Percentiles rank a stretch among this genome's conserved stretches.
These are phyloP conservation scores for Leavenworthia alabamica DNA, from an alignment of 345 rosid genomes.

Conservation along the genomic window DNA sequence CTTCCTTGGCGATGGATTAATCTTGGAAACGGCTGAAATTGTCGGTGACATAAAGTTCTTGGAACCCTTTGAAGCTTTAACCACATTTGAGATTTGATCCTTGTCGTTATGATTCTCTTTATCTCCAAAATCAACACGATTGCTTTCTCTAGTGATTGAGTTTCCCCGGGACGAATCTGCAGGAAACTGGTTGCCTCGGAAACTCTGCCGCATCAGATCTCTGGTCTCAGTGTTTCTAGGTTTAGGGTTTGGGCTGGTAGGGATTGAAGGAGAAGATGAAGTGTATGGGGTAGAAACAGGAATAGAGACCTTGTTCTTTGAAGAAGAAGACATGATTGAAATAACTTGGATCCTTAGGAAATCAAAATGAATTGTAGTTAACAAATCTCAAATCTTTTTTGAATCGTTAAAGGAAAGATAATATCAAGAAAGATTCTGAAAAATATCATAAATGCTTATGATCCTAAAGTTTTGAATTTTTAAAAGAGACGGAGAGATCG, in stretches of 20 bases:
- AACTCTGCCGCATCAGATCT: constrained; percentile 67
- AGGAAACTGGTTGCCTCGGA: constrained; percentile 45
- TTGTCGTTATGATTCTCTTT: constrained; percentile 50
- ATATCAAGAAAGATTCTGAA: constrained; percentile 21
- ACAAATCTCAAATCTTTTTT: not conserved
- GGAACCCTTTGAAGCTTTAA: constrained; percentile 39
- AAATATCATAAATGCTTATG: constrained; percentile 9
- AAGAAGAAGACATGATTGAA: constrained; percentile 30
- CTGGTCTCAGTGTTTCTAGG: constrained; percentile 48
- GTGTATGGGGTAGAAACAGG: not conserved
- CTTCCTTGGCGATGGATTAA: constrained; percentile 69
- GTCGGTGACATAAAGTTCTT: constrained; percentile 90
- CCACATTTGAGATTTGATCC: constrained; percentile 28
- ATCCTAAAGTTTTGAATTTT: not conserved
- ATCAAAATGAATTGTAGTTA: not conserved
- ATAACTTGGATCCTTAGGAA: not conserved
- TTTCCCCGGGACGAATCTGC: constrained; percentile 42
- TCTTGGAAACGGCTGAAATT: constrained; percentile 70
- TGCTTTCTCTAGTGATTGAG: constrained; percentile 38
- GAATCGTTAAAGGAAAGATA: constrained; percentile 14
- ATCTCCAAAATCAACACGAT: constrained; percentile 40
- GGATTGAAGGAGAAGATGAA: constrained; percentile 24
- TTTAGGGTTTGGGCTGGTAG: constrained; percentile 32
- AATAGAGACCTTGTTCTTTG: constrained; percentile 3
- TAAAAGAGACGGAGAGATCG: not conserved